Evolutionary conservation across 768 basidiomycete species (phyloP).

Genomic region (Russula lepida): DNA sequence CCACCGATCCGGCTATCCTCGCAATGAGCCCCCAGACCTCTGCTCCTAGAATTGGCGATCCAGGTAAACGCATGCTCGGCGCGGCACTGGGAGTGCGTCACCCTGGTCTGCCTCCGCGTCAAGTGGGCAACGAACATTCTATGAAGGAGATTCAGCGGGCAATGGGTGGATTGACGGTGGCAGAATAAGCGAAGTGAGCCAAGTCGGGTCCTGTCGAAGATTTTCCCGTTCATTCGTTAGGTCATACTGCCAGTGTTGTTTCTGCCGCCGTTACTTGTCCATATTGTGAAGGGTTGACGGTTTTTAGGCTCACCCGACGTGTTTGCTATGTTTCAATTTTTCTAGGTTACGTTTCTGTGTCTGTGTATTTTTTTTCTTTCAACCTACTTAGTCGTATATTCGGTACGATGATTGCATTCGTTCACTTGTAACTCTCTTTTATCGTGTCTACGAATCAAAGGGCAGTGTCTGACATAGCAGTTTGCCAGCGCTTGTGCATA

Average conservation of each 20-base stretch:
- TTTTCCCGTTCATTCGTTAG: background rate
- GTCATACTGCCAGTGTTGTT: background rate
- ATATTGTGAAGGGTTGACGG: background rate
- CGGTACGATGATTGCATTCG: background rate
- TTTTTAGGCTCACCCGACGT: background rate
- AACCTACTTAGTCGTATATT: background rate
- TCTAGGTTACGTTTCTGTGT: background rate
- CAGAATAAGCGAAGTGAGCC: slow-evolving; percentile 43
- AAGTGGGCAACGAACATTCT: slow-evolving; percentile 39
- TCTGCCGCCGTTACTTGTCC: background rate
- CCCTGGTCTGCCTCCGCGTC: slow-evolving; percentile 59
- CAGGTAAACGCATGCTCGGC: slow-evolving; percentile 84
- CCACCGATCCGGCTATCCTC: slow-evolving; percentile 62
- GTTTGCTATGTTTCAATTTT: background rate
- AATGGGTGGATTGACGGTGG: slow-evolving; percentile 65
- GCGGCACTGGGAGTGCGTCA: slow-evolving; percentile 79
- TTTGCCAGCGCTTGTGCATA: too few relatives aligned
- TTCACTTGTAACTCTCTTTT: slow-evolving; percentile 3
- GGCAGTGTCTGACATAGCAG: too few relatives aligned
- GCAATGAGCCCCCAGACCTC: slow-evolving; percentile 39
- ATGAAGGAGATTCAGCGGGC: slow-evolving; percentile 67
- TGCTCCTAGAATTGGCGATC: slow-evolving; percentile 80
- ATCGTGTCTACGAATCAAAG: background rate
- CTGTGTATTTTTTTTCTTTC: background rate
- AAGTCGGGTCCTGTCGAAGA: background rate